Base-by-base conservation (phyloP, 208 protist species). In the Porcisia deanei region DNA sequence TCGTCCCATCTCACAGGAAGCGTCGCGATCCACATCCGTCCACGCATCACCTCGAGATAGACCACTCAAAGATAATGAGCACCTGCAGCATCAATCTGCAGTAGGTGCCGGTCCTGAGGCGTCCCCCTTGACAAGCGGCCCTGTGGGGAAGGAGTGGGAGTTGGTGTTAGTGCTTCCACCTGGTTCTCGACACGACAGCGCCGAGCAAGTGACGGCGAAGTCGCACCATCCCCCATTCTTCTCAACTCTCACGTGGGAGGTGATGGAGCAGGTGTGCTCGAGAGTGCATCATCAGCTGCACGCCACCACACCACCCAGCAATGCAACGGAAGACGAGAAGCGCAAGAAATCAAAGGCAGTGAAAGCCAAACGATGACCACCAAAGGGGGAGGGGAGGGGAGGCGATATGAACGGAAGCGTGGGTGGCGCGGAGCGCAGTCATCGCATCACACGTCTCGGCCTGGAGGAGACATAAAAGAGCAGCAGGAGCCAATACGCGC, bases 191-290 rank as follows among this genome's bases (percentile, higher is more conserved):
- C 47, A 41, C 4, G 55, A 14, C 63, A 25, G 30, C 16, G 16
- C 14, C 22, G 34, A 71, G 22, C 66, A 54, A 57, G 45, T 41
- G 47, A 57, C 41, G 47, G 5, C 55, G n/a, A 25, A 25, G 39
- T 18, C 55, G 20, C 45, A 18, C n/a, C 43, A 4, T 8, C 59
- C 53, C 20, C 45, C 52, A 22, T 59, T 74, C n/a, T 47, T 59
- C 20, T 25, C 34, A 10, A 47, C 49, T 14, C 65, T 81, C 30
- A 41, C 65, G 3, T 77, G 77, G 73, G 77, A 85, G 30, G 76
- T 79, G 63, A 58, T 82, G 73, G 81, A 85, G 58, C 66, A 71
- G 18, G 77, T 75, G 20, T 82, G 77, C 52, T 34, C 67, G 18
- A 25, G 41, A 5, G 73, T 85, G 1, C 34, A 71, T 37, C 57